Evolutionary conservation across 2,329 filamentous ascomycete species (phyloP).

Genomic region (Aspergillus quadricinctus): DNA sequence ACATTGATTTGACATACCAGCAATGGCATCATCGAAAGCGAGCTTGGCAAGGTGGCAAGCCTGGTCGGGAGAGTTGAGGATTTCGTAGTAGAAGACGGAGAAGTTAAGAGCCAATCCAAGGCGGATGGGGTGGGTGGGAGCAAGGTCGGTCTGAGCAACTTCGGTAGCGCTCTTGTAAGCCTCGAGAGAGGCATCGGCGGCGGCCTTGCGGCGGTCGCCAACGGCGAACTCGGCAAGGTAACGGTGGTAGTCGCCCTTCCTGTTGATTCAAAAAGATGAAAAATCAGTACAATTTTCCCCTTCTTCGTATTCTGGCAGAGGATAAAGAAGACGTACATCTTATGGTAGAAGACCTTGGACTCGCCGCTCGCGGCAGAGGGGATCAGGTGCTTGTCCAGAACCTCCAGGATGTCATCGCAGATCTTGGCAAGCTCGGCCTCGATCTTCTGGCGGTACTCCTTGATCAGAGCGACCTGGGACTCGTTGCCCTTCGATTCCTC

Average conservation of each 20-base stretch:
- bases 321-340: conserved; percentile 65
- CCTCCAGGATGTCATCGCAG: conserved; percentile 94
- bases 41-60: conserved; percentile 97
- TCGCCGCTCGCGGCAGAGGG: conserved; percentile 91
- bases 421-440: conserved; percentile 95
- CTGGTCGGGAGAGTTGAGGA: conserved; percentile 96
- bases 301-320: background rate
- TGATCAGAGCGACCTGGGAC: conserved; percentile 83
- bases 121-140: conserved; percentile 88
- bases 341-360: conserved; percentile 99
- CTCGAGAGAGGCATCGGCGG: conserved; percentile 89
- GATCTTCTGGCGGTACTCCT: conserved; percentile 98
- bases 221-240: conserved; percentile 96
- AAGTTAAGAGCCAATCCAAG: conserved; percentile 91
- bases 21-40: conserved; percentile 94
- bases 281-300: conserved; percentile 15
- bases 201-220: conserved; percentile 91
- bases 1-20: conserved; percentile 49
- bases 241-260: conserved; percentile 99
- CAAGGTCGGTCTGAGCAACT: conserved; percentile 82
- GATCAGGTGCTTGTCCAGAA: conserved; percentile 90
- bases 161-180: conserved; percentile 95
- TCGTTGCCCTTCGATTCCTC: conserved; percentile 99
- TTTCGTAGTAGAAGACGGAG: conserved; percentile 99
- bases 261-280: conserved; percentile 37